phyloP scores from a whole-genome alignment of 495 filamentous ascomycete genomes.

The Oidiodendron maius region DNA sequence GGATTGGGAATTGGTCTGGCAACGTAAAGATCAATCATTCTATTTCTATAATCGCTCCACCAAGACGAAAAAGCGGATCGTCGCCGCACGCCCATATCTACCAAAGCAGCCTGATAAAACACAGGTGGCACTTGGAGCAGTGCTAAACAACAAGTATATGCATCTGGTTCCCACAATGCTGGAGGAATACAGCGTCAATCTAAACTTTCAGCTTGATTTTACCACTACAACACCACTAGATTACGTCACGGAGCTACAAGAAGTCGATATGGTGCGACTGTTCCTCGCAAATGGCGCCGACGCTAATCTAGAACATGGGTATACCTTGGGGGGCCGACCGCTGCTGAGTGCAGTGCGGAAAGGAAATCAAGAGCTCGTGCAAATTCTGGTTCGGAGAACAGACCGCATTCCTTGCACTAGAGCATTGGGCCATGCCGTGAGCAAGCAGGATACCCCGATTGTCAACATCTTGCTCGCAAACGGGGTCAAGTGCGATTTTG shows the following conservation, averaged over 20 bases:
- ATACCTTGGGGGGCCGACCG: background rate
- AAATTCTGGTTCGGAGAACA: background rate
- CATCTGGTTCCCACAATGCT: background rate
- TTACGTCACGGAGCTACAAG: background rate
- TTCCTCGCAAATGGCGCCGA: background rate
- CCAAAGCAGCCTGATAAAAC: background rate
- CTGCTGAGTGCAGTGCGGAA: constrained; percentile 48
- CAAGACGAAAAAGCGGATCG: background rate
- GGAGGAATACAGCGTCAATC: background rate
- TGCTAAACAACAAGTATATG: background rate
- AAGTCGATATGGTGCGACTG: background rate
- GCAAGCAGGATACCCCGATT: constrained; percentile 1
- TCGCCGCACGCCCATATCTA: background rate
- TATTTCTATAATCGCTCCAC: background rate
- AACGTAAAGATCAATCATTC: background rate
- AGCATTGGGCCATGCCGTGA: constrained; percentile 2
- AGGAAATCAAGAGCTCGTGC: background rate
- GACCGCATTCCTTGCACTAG: background rate
- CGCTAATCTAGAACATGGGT: background rate
- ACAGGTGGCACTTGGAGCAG: background rate
- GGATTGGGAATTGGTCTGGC: background rate
- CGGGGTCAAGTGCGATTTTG: constrained; percentile 10
- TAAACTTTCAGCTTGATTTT: background rate
- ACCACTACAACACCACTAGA: background rate
- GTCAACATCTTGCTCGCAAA: constrained; percentile 10